phyloP scores from a whole-genome alignment of 768 basidiomycete species.

The Cystoderma amianthinum region DNA sequence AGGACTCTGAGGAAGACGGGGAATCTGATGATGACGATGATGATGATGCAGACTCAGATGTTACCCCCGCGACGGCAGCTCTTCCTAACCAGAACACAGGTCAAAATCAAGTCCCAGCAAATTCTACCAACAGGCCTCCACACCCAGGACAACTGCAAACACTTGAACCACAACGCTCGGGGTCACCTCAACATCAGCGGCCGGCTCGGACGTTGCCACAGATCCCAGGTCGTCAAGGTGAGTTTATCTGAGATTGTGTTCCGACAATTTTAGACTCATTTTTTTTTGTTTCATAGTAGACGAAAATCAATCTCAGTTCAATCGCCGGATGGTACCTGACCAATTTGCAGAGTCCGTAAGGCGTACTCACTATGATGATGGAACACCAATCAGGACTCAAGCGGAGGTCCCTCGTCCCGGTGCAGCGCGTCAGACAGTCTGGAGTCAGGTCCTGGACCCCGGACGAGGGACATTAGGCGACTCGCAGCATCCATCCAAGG shows the following conservation, averaged over 20 bases:
- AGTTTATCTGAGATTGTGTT: background rate
- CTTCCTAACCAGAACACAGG: background rate
- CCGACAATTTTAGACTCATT: background rate
- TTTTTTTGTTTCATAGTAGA: conserved; percentile 27
- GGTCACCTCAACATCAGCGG: too few relatives aligned
- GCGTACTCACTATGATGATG: conserved; percentile 54
- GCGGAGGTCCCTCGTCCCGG: conserved; percentile 47
- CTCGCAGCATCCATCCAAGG: conserved; percentile 28
- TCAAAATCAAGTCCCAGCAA: conserved; percentile 14
- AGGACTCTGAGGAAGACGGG: conserved; percentile 71
- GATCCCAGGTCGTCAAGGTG: conserved; percentile 37
- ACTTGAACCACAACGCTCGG: too few relatives aligned
- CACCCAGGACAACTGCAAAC: conserved; percentile 54
- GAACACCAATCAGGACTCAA: conserved; percentile 44
- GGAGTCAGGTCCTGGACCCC: conserved; percentile 86
- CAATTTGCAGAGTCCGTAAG: conserved; percentile 41
- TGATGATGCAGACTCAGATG: conserved; percentile 27
- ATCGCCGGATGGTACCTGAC: conserved; percentile 47
- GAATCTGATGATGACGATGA: conserved; percentile 71
- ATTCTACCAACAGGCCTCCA: background rate
- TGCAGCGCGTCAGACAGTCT: conserved; percentile 63
- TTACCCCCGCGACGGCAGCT: too few relatives aligned
- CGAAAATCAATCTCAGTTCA: conserved; percentile 32
- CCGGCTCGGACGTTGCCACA: too few relatives aligned
- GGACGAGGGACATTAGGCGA: conserved; percentile 42